These are phyloP conservation scores for Verticillium dahliae DNA, from an alignment of 2,329 filamentous ascomycete genomes.

Conservation along the genomic window DNA sequence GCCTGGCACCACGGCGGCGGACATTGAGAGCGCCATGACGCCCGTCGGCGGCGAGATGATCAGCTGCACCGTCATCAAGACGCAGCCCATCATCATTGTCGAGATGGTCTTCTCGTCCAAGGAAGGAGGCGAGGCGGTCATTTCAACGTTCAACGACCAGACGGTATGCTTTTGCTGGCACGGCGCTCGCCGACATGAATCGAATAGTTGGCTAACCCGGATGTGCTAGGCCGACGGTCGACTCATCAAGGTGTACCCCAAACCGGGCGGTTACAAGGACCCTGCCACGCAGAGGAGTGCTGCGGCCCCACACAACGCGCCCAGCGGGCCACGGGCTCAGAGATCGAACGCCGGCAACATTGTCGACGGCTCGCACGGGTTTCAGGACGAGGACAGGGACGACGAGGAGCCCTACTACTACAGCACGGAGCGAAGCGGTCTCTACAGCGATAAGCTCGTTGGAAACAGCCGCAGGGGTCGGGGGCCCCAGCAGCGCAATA, in stretches of 20 bases:
- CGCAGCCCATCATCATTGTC: constrained; percentile 65
- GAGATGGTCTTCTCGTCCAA: constrained; percentile 70
- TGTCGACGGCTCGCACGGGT: constrained; percentile 48
- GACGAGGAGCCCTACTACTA: constrained; percentile 14
- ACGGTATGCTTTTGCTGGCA: constrained; percentile 45
- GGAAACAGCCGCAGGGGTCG: constrained; percentile 15
- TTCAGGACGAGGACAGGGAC: constrained; percentile 40
- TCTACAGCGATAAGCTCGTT: constrained; percentile 48
- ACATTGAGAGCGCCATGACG: constrained; percentile 78
- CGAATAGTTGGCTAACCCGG: background rate
- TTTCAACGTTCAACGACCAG: constrained; percentile 72
- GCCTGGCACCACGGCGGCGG: constrained; percentile 71
- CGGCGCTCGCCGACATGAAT: background rate
- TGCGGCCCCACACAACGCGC: constrained; percentile 21
- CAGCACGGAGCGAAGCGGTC: constrained; percentile 17
- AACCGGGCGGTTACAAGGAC: constrained; percentile 38
- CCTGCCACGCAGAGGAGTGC: constrained; percentile 16
- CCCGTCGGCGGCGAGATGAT: constrained; percentile 63
- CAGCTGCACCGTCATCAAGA: constrained; percentile 61
- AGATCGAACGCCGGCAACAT: constrained; percentile 28
- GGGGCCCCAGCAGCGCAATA: constrained; percentile 8
- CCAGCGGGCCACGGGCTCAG: constrained; percentile 20
- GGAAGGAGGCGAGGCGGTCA: constrained; percentile 67
- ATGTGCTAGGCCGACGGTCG: constrained; percentile 61
- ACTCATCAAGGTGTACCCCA: constrained; percentile 66